Evolutionary conservation across 306 rosid species (phyloP).

Genomic region (Mimosa pudica): DNA sequence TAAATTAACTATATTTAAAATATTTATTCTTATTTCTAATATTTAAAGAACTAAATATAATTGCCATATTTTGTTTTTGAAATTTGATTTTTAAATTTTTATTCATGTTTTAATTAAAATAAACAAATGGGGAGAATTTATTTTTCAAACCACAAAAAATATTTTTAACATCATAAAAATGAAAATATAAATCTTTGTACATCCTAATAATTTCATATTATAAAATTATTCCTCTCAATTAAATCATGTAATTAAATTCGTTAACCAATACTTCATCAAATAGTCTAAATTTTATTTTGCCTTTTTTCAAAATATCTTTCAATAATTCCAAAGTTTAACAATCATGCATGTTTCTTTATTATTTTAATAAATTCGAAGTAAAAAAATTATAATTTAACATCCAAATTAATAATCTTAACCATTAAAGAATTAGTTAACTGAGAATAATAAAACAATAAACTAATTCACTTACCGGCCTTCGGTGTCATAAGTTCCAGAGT

Average conservation of each 20-base stretch:
- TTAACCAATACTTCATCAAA: too few relatives aligned
- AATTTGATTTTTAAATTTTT: not conserved
- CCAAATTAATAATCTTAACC: not conserved
- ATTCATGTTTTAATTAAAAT: too few relatives aligned
- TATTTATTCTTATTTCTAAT: not conserved
- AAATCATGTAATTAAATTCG: too few relatives aligned
- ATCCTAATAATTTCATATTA: not conserved
- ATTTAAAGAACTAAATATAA: too few relatives aligned
- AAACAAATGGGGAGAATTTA: not conserved
- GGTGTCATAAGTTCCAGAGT: constrained; percentile 74
- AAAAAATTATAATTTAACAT: not conserved
- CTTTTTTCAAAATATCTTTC: too few relatives aligned
- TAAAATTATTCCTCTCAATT: too few relatives aligned
- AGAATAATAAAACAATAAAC: not conserved
- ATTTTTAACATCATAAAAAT: not conserved
- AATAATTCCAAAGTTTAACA: not conserved
- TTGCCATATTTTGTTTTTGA: not conserved
- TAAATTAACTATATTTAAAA: not conserved
- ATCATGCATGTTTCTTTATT: not conserved
- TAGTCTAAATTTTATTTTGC: not conserved
- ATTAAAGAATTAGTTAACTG: not conserved
- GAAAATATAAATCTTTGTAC: not conserved
- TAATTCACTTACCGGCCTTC: constrained; percentile 68
- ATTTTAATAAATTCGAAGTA: not conserved
- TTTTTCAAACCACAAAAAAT: not conserved